phyloP scores from a whole-genome alignment of 345 rosid species.

The Salix caprea region DNA sequence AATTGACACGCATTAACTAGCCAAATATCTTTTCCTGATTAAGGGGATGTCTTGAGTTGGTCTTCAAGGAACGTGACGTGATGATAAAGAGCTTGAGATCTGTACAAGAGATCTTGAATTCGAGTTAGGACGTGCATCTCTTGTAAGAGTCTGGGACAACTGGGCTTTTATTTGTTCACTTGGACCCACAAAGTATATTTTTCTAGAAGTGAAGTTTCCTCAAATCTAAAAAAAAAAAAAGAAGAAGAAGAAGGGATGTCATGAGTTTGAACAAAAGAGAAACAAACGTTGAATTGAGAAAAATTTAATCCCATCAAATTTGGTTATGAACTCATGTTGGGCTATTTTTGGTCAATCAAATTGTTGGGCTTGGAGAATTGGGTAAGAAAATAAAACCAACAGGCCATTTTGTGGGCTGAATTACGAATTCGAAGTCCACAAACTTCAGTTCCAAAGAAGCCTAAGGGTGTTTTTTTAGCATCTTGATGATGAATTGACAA shows the following conservation, averaged over 20 bases:
- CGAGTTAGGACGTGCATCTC: fast-evolving
- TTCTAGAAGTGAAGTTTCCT: no score
- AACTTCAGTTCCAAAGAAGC: no score
- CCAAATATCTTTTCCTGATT: background rate
- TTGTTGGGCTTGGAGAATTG: background rate
- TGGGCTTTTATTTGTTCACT: fast-evolving
- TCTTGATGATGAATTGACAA: no score
- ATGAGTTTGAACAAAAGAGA: background rate
- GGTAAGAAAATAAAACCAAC: background rate
- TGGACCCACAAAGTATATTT: fast-evolving
- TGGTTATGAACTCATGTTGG: background rate
- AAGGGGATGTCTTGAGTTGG: background rate
- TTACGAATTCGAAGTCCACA: no score
- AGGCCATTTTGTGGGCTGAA: no score
- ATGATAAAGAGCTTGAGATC: no score
- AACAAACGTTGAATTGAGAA: background rate
- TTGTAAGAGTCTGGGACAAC: no score
- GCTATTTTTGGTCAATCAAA: background rate
- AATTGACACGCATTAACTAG: no score
- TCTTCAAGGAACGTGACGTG: fast-evolving
- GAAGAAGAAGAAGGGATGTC: background rate
- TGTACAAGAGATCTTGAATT: no score
- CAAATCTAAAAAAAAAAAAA: no score
- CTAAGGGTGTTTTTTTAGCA: no score
- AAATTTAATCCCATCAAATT: background rate